Percentiles rank a stretch among this genome's conserved stretches.
Conservation (phyloP, 2,329 filamentous ascomycete species). For the Pestalotiopsis sp. region DNA sequence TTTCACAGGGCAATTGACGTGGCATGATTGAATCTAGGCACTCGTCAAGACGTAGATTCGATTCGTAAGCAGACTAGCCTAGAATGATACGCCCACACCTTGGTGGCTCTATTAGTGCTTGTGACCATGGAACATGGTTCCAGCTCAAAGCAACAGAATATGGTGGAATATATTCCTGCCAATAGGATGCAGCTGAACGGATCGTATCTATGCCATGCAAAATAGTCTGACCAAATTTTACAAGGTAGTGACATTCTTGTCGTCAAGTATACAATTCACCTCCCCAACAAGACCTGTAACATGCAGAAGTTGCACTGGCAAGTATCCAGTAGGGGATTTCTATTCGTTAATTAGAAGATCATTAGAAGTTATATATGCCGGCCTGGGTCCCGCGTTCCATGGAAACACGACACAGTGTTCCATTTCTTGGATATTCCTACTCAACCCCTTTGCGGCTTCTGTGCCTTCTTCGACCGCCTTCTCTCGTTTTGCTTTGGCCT, state of each 20-base stretch:
- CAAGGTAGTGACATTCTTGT: no score
- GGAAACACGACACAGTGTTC: background rate
- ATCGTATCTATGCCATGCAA: no score
- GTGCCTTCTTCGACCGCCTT: slow-evolving; percentile 13
- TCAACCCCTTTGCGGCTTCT: background rate
- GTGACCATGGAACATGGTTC: background rate
- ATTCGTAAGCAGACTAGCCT: slow-evolving; percentile 7
- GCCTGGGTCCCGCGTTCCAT: background rate
- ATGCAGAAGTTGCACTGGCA: background rate
- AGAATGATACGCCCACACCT: background rate
- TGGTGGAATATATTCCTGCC: no score
- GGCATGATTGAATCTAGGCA: background rate
- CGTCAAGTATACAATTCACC: no score
- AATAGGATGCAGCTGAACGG: no score
- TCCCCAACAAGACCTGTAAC: no score
- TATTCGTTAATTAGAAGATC: background rate
- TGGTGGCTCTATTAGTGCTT: background rate
- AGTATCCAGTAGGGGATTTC: background rate
- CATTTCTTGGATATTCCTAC: background rate
- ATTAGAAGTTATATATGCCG: background rate
- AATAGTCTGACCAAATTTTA: no score
- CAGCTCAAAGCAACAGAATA: background rate
- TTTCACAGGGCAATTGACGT: background rate
- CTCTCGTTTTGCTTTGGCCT: slow-evolving; percentile 17
- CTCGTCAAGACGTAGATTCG: slow-evolving; percentile 2